Percentiles rank a stretch among this genome's conserved stretches.
Conservation (phyloP, 352 stramenopile genomes). For the Globisporangium ultimum region DNA sequence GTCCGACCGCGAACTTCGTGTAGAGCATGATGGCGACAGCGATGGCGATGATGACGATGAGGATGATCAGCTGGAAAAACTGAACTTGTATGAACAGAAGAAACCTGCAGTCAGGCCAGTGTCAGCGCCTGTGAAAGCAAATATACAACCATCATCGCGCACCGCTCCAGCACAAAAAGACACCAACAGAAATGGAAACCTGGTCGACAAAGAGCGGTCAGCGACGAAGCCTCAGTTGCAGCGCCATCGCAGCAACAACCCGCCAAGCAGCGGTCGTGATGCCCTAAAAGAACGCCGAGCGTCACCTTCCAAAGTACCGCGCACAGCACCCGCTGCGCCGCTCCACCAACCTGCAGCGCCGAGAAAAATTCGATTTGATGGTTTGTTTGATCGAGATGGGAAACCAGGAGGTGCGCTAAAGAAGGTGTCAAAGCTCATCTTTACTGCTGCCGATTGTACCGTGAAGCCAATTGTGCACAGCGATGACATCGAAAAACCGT, state of each 20-base stretch:
- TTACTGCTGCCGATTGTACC: constrained; percentile 46
- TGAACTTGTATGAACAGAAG: background rate
- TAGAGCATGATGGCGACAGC: background rate
- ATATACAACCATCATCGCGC: background rate
- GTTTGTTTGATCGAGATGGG: constrained; percentile 30
- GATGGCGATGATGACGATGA: constrained; percentile 6
- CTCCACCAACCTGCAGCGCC: background rate
- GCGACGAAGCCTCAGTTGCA: background rate
- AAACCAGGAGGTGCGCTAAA: constrained; percentile 28
- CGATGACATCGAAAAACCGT: constrained; percentile 41
- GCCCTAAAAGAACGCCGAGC: background rate
- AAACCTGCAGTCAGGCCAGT: constrained; percentile 13
- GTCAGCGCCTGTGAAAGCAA: constrained; percentile 15
- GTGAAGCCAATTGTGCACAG: constrained; percentile 65
- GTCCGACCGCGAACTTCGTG: background rate
- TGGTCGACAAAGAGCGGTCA: too few relatives aligned
- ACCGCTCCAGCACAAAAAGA: background rate
- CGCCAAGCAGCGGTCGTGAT: background rate
- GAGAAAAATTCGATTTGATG: constrained; percentile 16
- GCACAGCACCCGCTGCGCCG: constrained; percentile 27
- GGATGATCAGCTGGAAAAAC: background rate
- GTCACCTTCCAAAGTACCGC: constrained; percentile 11
- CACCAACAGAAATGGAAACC: background rate
- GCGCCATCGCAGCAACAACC: background rate
- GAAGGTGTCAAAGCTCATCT: constrained; percentile 55